A percentile compares a stretch with the other conserved stretches of the same genome.
phyloP scores from a whole-genome alignment of 2,329 filamentous ascomycete genomes.

The Aspergillus sp. region DNA sequence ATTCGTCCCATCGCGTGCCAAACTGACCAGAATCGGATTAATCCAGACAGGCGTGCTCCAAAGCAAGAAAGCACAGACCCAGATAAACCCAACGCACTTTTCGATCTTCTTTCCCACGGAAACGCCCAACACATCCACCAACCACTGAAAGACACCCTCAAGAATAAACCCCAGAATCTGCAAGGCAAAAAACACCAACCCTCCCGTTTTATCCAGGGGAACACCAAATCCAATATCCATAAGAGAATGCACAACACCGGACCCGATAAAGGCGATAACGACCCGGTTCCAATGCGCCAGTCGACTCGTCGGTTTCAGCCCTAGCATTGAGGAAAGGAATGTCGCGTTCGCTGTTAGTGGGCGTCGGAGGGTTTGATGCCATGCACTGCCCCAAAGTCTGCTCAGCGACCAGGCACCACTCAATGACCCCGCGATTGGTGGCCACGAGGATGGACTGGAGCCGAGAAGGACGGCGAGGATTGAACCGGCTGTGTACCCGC shows the following conservation, averaged over 20 bases:
- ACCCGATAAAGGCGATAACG: constrained; percentile 16
- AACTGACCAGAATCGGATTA: constrained; percentile 18
- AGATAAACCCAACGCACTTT: constrained; percentile 15
- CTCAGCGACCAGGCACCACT: constrained; percentile 13
- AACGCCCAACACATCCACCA: not conserved
- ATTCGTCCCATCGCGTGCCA: constrained; percentile 15
- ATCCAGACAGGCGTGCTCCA: constrained; percentile 21
- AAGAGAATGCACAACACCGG: constrained; percentile 17
- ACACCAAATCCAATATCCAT: constrained; percentile 23
- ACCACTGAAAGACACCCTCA: constrained; percentile 1
- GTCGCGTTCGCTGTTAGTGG: constrained; percentile 15
- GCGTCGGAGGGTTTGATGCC: constrained; percentile 23
- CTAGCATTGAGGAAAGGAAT: constrained; percentile 12
- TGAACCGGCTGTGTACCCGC: constrained; percentile 10
- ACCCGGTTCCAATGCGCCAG: constrained; percentile 11
- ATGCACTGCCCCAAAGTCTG: constrained; percentile 22
- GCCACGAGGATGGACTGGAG: constrained; percentile 17
- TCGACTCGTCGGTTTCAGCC: not conserved
- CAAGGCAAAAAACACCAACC: constrained; percentile 19
- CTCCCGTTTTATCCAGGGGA: constrained; percentile 8
- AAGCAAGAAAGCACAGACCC: constrained; percentile 17
- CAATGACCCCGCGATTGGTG: constrained; percentile 16
- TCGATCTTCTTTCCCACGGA: not conserved
- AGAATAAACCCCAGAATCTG: constrained; percentile 15
- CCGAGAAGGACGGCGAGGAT: constrained; percentile 8